phyloP scores from a whole-genome alignment of 2,329 filamentous ascomycete genomes.

The Madurella fahalii region DNA sequence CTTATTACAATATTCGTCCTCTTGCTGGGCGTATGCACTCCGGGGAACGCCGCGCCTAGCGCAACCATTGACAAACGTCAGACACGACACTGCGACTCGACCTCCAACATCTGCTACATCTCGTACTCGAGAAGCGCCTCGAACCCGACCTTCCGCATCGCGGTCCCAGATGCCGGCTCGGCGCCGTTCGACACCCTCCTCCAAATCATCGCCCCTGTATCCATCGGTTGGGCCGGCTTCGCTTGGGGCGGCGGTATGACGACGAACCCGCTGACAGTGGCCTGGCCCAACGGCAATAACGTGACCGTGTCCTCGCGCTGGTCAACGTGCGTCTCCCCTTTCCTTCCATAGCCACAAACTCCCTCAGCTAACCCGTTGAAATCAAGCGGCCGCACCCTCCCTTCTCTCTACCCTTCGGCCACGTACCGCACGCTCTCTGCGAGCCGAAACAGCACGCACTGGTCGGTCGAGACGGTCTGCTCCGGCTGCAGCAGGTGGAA shows the following conservation, averaged over 20 bases:
- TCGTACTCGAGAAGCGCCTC: constrained; percentile 17
- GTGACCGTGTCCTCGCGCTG: constrained; percentile 36
- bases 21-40: neutral
- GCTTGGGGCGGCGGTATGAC: constrained; percentile 40
- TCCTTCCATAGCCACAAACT: neutral
- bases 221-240: constrained; percentile 36
- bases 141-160: constrained; percentile 25
- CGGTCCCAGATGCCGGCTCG: constrained; percentile 28
- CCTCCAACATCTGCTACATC: constrained; percentile 21
- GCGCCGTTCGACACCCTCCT: constrained; percentile 34
- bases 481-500: constrained; percentile 23
- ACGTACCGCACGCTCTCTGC: constrained; percentile 23
- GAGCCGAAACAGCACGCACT: constrained; percentile 24
- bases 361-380: neutral
- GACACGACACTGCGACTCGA: constrained; percentile 19
- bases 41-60: neutral
- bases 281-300: constrained; percentile 35
- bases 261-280: constrained; percentile 35
- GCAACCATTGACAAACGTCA: constrained; percentile 5
- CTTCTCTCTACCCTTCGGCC: constrained; percentile 19
- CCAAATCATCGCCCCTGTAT: constrained; percentile 34
- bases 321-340: constrained; percentile 30
- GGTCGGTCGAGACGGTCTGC: constrained; percentile 23
- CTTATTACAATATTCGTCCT: neutral
- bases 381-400: constrained; percentile 17